Percentiles rank a stretch among this genome's conserved stretches.
phyloP scores from a whole-genome alignment of 768 basidiomycete genomes.

The Amanita muscaria region DNA sequence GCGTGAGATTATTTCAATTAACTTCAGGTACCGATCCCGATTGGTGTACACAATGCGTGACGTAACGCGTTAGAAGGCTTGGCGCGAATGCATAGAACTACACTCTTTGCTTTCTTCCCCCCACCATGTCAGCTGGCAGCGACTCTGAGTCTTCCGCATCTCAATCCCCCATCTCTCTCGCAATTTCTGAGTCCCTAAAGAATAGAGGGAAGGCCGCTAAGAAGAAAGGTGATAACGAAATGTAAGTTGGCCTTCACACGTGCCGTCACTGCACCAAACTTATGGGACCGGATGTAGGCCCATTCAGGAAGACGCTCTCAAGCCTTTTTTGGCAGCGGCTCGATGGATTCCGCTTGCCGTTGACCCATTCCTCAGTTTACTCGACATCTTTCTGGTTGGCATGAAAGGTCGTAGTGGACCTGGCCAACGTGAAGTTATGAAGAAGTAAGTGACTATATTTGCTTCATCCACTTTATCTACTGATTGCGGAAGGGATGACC shows the following conservation, averaged over 20 bases:
- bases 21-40: not conserved
- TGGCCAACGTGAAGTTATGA: not conserved
- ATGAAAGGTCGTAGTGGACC: not conserved
- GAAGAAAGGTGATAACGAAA: not conserved
- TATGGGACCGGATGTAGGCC: not conserved
- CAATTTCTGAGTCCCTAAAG: not conserved
- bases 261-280: not conserved
- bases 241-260: not conserved
- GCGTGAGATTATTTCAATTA: not conserved
- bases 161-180: not conserved
- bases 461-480: not conserved
- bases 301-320: not conserved
- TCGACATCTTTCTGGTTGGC: not conserved
- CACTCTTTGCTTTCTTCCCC: not conserved
- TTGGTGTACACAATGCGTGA: not conserved
- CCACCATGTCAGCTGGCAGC: not conserved
- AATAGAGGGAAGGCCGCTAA: not conserved
- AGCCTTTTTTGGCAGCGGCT: conserved; percentile 1
- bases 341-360: conserved; percentile 1
- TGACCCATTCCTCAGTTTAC: not conserved
- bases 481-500: not conserved
- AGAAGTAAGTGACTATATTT: not conserved
- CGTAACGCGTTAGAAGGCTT: not conserved
- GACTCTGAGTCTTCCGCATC: not conserved
- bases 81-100: not conserved